Base-by-base conservation (phyloP, 352 stramenopile genomes). In the Globisporangium takayamanum region DNA sequence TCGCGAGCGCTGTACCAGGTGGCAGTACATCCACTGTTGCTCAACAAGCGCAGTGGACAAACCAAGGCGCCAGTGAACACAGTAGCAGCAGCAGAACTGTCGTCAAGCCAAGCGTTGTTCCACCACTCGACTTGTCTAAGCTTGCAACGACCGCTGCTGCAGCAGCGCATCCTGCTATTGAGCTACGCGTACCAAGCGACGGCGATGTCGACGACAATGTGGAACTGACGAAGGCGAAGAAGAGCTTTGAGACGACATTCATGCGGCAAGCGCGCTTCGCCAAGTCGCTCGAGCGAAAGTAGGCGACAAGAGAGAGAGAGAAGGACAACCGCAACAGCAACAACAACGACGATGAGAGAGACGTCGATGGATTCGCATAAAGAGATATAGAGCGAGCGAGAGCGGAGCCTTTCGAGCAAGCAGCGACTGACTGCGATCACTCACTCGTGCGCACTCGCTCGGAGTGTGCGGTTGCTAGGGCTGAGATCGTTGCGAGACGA, bases 241-340 rank as follows among this genome's bases (percentile, higher is more conserved):
- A 73, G 37, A 78, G 59, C 45, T 88, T 86, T 47, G 66, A 77
- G 55, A 53, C 63, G 45, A 72, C 61, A 26, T 88, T 85, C 50
- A 53, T 75, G 51, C 68, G 68, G 16, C 67, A 87, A 64, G 79
- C 70, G 25, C 69, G 65, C n/a, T 64, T 88, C 20, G 78, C 76
- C 33, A 75, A 63, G 44, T 72, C 75, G 55, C 66, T 89, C 37
- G 76, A 73, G 45, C 79, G 42, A 76, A 80, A 74, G 75, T 39
- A 47, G 54, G n/a, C 44, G 44, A 5, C n/a, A 49, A 30, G n/a
- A 28, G 2, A 49, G n/a, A 12, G 8, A 11, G 44, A 49, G 28
- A 30, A 30, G 22, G 22, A 22, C 22, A 22, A 22, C 22, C 22
- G 22, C 22, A 22, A 22, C 22, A 22, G 22, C 22, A 22, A 22